Evolutionary conservation across 352 stramenopile species (phyloP).

Genomic region (Thraustochytrium striatum): DNA sequence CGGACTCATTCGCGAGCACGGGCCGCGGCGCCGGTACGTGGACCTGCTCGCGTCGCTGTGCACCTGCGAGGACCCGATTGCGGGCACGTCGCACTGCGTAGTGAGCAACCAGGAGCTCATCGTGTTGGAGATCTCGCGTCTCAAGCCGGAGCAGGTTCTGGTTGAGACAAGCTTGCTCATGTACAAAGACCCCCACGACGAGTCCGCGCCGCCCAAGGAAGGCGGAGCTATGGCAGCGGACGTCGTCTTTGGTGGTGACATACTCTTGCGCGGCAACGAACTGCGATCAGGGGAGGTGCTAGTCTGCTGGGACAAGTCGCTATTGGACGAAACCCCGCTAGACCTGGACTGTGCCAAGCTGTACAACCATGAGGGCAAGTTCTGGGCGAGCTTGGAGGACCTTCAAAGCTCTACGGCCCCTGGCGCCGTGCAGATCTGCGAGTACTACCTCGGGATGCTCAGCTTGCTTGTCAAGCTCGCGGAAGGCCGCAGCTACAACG

Average conservation of each 20-base stretch:
- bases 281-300: neutral
- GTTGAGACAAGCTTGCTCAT: neutral
- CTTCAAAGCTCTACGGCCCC: neutral
- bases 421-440: neutral
- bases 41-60: slow-evolving; percentile 36
- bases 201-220: neutral
- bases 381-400: neutral
- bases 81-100: slow-evolving; percentile 6
- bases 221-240: neutral
- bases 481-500: slow-evolving; percentile 23
- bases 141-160: neutral
- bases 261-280: neutral
- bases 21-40: slow-evolving; percentile 13
- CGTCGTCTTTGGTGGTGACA: neutral
- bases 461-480: neutral
- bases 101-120: slow-evolving; percentile 46
- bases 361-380: neutral
- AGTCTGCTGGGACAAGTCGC: neutral
- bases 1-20: slow-evolving; percentile 1
- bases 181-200: neutral
- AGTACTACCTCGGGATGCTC: slow-evolving; percentile 1
- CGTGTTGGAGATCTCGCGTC: slow-evolving; percentile 17
- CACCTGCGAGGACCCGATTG: slow-evolving; percentile 8
- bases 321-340: neutral
- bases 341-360: neutral